Evolutionary conservation across 78 protist species (phyloP).

Genomic region (Emiliania huxleyi): DNA sequence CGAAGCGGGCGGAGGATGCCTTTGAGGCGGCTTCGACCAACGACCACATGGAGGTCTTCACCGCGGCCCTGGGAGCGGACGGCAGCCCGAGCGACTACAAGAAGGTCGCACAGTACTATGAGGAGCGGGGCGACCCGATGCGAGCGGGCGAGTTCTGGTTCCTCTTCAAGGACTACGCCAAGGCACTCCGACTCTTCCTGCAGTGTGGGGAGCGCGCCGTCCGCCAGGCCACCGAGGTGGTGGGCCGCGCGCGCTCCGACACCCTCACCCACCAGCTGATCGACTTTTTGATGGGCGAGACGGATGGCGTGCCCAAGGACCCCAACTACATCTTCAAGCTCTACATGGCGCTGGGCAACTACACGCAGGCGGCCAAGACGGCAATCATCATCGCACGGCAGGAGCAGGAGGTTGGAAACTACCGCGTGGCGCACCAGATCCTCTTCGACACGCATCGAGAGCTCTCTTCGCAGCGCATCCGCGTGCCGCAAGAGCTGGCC

Average conservation of each 20-base stretch:
- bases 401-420: slow-evolving; percentile 69
- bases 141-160: slow-evolving; percentile 49
- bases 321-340: slow-evolving; percentile 65
- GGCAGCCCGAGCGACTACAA: slow-evolving; percentile 41
- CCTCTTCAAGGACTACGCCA: not conserved
- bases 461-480: slow-evolving; percentile 23
- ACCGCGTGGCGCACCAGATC: slow-evolving; percentile 64
- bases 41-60: slow-evolving; percentile 45
- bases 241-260: slow-evolving; percentile 68
- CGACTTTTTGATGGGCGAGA: slow-evolving; percentile 71
- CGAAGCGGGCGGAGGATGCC: slow-evolving; percentile 55
- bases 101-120: slow-evolving; percentile 50
- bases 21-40: slow-evolving; percentile 51
- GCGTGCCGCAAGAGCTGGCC: slow-evolving; percentile 52
- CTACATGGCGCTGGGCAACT: slow-evolving; percentile 68
- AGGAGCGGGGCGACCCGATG: not conserved
- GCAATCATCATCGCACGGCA: slow-evolving; percentile 75
- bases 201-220: slow-evolving; percentile 35
- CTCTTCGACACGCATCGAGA: slow-evolving; percentile 58
- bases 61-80: slow-evolving; percentile 32
- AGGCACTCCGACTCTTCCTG: slow-evolving; percentile 43
- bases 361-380: slow-evolving; percentile 62
- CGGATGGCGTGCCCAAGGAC: slow-evolving; percentile 70
- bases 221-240: slow-evolving; percentile 41
- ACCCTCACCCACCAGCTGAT: slow-evolving; percentile 51